phyloP scores from a whole-genome alignment of 371 early-diverging fungal genomes.

The Haplosporangium sp. region DNA sequence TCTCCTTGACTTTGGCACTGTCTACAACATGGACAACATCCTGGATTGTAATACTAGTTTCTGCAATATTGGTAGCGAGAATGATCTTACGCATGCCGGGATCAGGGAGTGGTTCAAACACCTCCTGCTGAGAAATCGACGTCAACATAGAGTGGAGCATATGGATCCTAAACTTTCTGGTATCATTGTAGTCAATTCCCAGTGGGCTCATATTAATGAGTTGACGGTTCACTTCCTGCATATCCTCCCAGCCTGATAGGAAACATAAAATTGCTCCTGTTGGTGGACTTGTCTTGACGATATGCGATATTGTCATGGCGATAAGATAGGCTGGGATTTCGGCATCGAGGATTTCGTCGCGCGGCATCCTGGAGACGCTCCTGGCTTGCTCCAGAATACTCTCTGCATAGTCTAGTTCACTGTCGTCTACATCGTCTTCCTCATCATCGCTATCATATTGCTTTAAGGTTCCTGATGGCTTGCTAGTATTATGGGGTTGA shows the following conservation, averaged over 20 bases:
- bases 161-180: slow-evolving; percentile 55
- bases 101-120: slow-evolving; percentile 70
- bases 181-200: slow-evolving; percentile 52
- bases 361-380: slow-evolving; percentile 45
- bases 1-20: slow-evolving; percentile 76
- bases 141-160: slow-evolving; percentile 77
- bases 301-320: slow-evolving; percentile 56
- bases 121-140: slow-evolving; percentile 69
- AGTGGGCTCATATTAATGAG: slow-evolving; percentile 37
- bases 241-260: slow-evolving; percentile 81
- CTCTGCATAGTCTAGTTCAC: slow-evolving; percentile 47
- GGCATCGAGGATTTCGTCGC: slow-evolving; percentile 55
- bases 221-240: slow-evolving; percentile 53
- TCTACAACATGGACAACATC: slow-evolving; percentile 88
- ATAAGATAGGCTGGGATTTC: slow-evolving; percentile 56
- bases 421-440: slow-evolving; percentile 55
- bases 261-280: slow-evolving; percentile 80
- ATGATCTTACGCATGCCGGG: slow-evolving; percentile 77
- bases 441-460: slow-evolving; percentile 54
- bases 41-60: slow-evolving; percentile 90
- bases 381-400: slow-evolving; percentile 39
- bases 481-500: slow-evolving; percentile 22
- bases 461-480: slow-evolving; percentile 2
- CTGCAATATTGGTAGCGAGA: slow-evolving; percentile 90
- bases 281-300: slow-evolving; percentile 44